Percentiles rank a stretch among this genome's conserved stretches.
Conservation (phyloP, 129 eudicot species). For the Pseudognaphalium luteoalbum region DNA sequence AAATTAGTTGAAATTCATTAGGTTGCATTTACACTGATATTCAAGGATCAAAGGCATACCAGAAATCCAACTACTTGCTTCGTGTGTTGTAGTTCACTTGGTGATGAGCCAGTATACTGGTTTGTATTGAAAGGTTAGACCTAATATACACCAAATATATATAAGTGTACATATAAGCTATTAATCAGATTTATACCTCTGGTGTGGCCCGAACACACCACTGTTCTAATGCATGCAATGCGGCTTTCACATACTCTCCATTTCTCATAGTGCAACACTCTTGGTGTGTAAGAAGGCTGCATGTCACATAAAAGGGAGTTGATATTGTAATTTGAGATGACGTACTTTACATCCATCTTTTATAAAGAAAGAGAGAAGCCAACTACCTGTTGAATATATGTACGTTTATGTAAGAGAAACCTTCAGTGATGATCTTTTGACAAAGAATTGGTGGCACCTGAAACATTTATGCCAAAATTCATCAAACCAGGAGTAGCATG, state of each 20-base stretch:
- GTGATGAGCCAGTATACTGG: slow-evolving; percentile 67
- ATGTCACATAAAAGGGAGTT: slow-evolving; percentile 13
- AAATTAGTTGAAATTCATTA: not conserved
- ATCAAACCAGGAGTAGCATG: slow-evolving; percentile 17
- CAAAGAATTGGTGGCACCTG: slow-evolving; percentile 80
- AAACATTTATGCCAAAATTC: slow-evolving; percentile 26
- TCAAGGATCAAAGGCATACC: slow-evolving; percentile 43
- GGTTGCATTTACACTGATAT: slow-evolving; percentile 7
- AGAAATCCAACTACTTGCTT: slow-evolving; percentile 70
- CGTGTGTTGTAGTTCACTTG: slow-evolving; percentile 59
- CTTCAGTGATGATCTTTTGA: slow-evolving; percentile 60
- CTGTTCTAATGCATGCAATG: slow-evolving; percentile 51
- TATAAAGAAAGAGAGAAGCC: slow-evolving; percentile 3
- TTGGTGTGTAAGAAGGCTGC: slow-evolving; percentile 53
- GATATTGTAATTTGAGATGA: not conserved
- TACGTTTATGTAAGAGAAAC: slow-evolving; percentile 66
- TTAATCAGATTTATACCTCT: slow-evolving; percentile 40
- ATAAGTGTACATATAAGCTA: not conserved
- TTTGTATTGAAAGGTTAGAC: slow-evolving; percentile 9
- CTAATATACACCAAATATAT: not conserved
- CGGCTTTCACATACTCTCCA: slow-evolving; percentile 63
- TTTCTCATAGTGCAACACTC: slow-evolving; percentile 67
- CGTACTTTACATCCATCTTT: not conserved
- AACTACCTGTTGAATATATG: slow-evolving; percentile 80
- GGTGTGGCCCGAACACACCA: slow-evolving; percentile 55